phyloP scores from a whole-genome alignment of 805 yeast genomes.

The Saccharomycopsis oosterbeekiorum region DNA sequence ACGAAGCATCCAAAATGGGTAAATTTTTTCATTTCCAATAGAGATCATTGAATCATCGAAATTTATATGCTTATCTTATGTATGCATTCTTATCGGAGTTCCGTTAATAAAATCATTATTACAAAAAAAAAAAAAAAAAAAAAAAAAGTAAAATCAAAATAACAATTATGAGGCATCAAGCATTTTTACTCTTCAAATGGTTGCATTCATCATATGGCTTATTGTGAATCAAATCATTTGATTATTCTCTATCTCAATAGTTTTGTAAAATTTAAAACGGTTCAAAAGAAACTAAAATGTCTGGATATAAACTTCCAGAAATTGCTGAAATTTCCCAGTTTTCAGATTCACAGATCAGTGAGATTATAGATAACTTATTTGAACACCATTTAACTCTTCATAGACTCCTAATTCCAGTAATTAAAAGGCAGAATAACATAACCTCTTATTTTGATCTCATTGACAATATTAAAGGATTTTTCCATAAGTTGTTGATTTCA shows the following conservation, averaged over 20 bases:
- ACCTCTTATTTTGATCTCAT: slow-evolving; percentile 33
- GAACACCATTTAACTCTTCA: slow-evolving; percentile 50
- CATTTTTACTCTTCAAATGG: too few species aligned
- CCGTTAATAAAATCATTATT: not conserved
- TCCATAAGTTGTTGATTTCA: slow-evolving; percentile 22
- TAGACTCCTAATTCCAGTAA: slow-evolving; percentile 27
- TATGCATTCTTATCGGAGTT: not conserved
- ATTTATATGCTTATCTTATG: too few species aligned
- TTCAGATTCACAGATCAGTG: slow-evolving; percentile 11
- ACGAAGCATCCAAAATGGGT: not conserved
- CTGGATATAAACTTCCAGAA: slow-evolving; percentile 5
- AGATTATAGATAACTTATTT: slow-evolving; percentile 46
- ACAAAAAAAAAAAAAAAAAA: not conserved
- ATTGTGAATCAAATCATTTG: too few species aligned
- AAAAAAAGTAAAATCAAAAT: not conserved
- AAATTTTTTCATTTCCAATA: not conserved
- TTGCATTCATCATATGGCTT: too few species aligned
- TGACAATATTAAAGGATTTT: slow-evolving; percentile 30
- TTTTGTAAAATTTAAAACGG: not conserved
- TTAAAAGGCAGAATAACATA: slow-evolving; percentile 16
- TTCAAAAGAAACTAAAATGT: not conserved
- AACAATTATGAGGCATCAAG: not conserved
- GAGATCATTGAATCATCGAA: not conserved
- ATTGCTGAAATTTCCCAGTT: not conserved
- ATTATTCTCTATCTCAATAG: too few species aligned